These are phyloP conservation scores for Akebia trifoliata DNA, from an alignment of 164 flowering plant species.

Conservation along the genomic window DNA sequence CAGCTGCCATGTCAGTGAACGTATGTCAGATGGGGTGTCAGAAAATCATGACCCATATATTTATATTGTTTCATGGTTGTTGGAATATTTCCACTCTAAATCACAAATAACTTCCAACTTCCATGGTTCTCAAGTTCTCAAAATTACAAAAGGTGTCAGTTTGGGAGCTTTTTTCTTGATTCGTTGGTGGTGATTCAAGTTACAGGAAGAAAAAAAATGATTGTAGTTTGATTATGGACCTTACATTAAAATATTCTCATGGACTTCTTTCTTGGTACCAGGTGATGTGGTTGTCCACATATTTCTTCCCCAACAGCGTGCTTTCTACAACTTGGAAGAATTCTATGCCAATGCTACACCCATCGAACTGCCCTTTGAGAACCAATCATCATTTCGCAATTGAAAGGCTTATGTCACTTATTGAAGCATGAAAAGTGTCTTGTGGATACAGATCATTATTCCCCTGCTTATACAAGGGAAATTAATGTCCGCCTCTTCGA, in stretches of 20 bases:
- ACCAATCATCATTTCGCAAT: conserved; percentile 44
- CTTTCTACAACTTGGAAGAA: conserved; percentile 88
- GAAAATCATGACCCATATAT: too few relatives aligned
- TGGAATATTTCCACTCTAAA: not conserved
- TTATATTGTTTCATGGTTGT: not conserved
- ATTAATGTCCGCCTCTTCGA: not conserved
- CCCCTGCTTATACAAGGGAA: too few relatives aligned
- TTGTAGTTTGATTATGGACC: not conserved
- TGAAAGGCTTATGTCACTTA: conserved; percentile 18
- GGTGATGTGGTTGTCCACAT: conserved; percentile 96
- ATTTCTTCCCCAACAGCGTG: conserved; percentile 81
- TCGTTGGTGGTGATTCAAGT: not conserved
- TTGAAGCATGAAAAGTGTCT: not conserved
- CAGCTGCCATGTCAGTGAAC: too few relatives aligned
- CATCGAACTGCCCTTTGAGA: conserved; percentile 75
- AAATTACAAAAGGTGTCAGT: not conserved
- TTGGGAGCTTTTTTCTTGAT: not conserved
- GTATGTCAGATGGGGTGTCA: too few relatives aligned
- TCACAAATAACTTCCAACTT: not conserved
- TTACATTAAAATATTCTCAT: not conserved
- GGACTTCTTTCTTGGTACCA: conserved; percentile 25
- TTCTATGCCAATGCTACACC: conserved; percentile 86
- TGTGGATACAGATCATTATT: not conserved
- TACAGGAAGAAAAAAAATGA: not conserved
- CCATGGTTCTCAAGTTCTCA: not conserved